phyloP scores from a whole-genome alignment of 2,329 filamentous ascomycete species.

The Pyrenophora teres region DNA sequence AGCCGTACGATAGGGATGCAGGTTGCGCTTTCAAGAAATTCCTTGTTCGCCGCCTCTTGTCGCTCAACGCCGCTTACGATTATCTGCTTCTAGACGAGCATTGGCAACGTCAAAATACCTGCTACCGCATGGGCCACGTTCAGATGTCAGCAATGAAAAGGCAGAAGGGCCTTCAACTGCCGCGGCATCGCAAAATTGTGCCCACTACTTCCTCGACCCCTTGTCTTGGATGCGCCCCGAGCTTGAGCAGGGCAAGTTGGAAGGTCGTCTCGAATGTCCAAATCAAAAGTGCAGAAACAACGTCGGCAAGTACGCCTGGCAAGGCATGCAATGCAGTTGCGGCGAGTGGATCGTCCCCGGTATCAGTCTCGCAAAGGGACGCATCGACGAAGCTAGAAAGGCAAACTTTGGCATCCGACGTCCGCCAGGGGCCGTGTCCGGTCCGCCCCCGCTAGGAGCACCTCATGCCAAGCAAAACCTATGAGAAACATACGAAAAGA shows the following conservation, averaged over 20 bases:
- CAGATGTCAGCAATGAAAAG: slow-evolving; percentile 16
- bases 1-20: background rate
- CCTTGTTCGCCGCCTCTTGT: background rate
- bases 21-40: too few species aligned
- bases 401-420: slow-evolving; percentile 39
- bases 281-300: slow-evolving; percentile 83
- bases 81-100: slow-evolving; percentile 52
- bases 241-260: slow-evolving; percentile 80
- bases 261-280: slow-evolving; percentile 84
- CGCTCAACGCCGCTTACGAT: slow-evolving; percentile 32
- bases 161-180: slow-evolving; percentile 11
- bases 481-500: background rate
- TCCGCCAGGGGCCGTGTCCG: slow-evolving; percentile 33
- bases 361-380: slow-evolving; percentile 81
- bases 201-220: slow-evolving; percentile 89
- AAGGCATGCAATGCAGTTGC: slow-evolving; percentile 91
- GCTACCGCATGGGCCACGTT: slow-evolving; percentile 61
- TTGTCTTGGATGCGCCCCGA: slow-evolving; percentile 91
- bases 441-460: slow-evolving; percentile 9
- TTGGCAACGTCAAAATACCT: slow-evolving; percentile 71
- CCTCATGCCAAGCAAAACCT: slow-evolving; percentile 15
- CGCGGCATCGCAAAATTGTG: slow-evolving; percentile 59
- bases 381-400: slow-evolving; percentile 71
- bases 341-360: slow-evolving; percentile 88
- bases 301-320: slow-evolving; percentile 94